These are phyloP conservation scores for Inonotus hispidus DNA, from an alignment of 1,284 basidiomycete genomes.

Conservation along the genomic window DNA sequence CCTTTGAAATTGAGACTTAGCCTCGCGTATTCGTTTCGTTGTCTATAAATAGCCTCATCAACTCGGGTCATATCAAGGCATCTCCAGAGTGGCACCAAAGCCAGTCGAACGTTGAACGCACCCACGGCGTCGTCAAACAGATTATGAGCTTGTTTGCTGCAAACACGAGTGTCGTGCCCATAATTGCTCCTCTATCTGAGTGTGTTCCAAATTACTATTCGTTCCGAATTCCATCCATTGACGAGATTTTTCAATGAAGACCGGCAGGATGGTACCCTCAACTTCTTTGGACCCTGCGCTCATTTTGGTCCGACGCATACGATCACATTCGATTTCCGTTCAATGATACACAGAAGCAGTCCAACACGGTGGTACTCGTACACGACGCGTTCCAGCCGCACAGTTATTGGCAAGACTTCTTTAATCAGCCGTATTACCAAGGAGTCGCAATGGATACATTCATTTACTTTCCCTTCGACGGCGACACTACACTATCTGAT, in stretches of 20 bases:
- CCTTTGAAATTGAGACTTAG: constrained; percentile 33
- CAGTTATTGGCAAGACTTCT: constrained; percentile 68
- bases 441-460: constrained; percentile 83
- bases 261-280: constrained; percentile 66
- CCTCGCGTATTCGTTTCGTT: background rate
- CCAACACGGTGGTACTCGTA: constrained; percentile 64
- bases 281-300: constrained; percentile 51
- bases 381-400: constrained; percentile 85
- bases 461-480: constrained; percentile 77
- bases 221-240: background rate
- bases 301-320: constrained; percentile 74
- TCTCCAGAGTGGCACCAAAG: constrained; percentile 69
- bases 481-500: constrained; percentile 47
- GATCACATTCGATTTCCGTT: constrained; percentile 68
- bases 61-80: constrained; percentile 68
- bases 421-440: constrained; percentile 49
- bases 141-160: constrained; percentile 58
- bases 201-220: constrained; percentile 29
- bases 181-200: constrained; percentile 78
- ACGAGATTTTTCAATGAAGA: constrained; percentile 39
- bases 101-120: constrained; percentile 62
- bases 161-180: constrained; percentile 53
- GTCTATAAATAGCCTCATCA: constrained; percentile 58
- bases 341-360: constrained; percentile 59
- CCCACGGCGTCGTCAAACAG: constrained; percentile 60